These are phyloP conservation scores for Xylariaceae sp. DNA, from an alignment of 2,329 filamentous ascomycete genomes.

Conservation along the genomic window DNA sequence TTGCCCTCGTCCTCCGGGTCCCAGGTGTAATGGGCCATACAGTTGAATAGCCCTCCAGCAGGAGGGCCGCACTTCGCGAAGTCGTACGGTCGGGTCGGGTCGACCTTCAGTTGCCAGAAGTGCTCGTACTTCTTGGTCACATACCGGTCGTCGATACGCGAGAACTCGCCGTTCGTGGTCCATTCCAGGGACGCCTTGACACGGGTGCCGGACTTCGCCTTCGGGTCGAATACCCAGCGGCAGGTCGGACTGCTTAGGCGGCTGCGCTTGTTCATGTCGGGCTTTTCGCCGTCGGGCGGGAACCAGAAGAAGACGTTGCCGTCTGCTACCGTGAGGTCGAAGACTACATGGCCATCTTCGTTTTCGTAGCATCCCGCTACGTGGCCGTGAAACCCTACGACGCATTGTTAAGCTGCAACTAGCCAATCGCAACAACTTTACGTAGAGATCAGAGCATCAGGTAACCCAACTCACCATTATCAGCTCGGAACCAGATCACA, in stretches of 20 bases:
- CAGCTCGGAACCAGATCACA: conserved; percentile 54
- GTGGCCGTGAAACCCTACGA: conserved; percentile 48
- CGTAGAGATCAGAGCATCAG: neutral
- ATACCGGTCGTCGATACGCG: conserved; percentile 51
- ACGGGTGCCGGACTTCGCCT: conserved; percentile 40
- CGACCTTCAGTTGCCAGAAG: conserved; percentile 49
- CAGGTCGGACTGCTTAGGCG: conserved; percentile 44
- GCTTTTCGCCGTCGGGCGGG: conserved; percentile 39
- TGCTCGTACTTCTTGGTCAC: conserved; percentile 48
- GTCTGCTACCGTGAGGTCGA: conserved; percentile 47
- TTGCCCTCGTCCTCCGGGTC: conserved; percentile 23
- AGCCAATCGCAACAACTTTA: neutral
- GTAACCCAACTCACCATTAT: conserved; percentile 50
- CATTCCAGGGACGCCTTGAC: conserved; percentile 41
- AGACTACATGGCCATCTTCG: conserved; percentile 47
- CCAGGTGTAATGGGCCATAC: conserved; percentile 49
- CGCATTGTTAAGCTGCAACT: neutral
- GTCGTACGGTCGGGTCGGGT: conserved; percentile 44
- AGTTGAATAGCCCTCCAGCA: conserved; percentile 49
- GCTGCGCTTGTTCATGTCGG: conserved; percentile 32
- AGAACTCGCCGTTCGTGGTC: conserved; percentile 52
- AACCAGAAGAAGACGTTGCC: conserved; percentile 52
- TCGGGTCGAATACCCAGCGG: conserved; percentile 45
- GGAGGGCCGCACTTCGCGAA: conserved; percentile 48
- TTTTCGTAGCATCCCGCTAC: conserved; percentile 53